phyloP scores from a whole-genome alignment of 495 filamentous ascomycete species.

The Annulohypoxylon moriforme region DNA sequence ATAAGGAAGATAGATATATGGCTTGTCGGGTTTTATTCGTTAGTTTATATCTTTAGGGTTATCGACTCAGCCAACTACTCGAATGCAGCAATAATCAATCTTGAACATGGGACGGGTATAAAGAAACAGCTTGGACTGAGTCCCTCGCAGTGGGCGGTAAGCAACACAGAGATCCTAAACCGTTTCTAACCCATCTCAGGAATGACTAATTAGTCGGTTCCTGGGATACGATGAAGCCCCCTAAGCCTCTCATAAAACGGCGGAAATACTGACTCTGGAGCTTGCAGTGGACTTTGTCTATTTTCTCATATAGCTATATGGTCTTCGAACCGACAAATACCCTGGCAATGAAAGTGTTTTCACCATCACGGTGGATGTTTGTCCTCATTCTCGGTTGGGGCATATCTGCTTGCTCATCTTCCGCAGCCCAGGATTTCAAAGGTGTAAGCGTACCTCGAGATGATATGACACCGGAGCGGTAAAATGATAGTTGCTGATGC shows the following conservation, averaged over 20 bases:
- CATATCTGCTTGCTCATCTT: conserved; percentile 51
- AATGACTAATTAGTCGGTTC: too few relatives aligned
- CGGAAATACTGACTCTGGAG: background rate
- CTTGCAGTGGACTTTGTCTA: conserved; percentile 52
- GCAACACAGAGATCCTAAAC: background rate
- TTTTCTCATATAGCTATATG: conserved; percentile 56
- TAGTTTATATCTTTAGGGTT: conserved; percentile 57
- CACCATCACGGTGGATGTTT: conserved; percentile 60
- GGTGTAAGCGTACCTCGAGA: conserved; percentile 28
- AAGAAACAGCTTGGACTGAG: conserved; percentile 57
- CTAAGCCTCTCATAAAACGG: background rate
- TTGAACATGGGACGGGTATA: conserved; percentile 57
- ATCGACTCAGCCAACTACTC: conserved; percentile 58
- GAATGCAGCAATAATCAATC: conserved; percentile 62
- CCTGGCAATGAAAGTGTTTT: conserved; percentile 46
- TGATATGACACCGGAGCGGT: background rate
- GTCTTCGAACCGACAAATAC: conserved; percentile 59
- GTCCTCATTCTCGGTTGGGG: conserved; percentile 56
- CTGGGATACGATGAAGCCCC: background rate
- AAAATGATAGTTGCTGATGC: background rate
- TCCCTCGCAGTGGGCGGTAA: conserved; percentile 51
- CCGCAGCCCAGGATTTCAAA: conserved; percentile 52
- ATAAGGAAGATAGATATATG: conserved; percentile 57
- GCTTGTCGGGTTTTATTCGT: conserved; percentile 57
- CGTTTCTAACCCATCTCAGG: background rate